A percentile compares a stretch with the other conserved stretches of the same genome.
phyloP scores from a whole-genome alignment of 805 yeast genomes.

The Wickerhamiella australiensis region DNA sequence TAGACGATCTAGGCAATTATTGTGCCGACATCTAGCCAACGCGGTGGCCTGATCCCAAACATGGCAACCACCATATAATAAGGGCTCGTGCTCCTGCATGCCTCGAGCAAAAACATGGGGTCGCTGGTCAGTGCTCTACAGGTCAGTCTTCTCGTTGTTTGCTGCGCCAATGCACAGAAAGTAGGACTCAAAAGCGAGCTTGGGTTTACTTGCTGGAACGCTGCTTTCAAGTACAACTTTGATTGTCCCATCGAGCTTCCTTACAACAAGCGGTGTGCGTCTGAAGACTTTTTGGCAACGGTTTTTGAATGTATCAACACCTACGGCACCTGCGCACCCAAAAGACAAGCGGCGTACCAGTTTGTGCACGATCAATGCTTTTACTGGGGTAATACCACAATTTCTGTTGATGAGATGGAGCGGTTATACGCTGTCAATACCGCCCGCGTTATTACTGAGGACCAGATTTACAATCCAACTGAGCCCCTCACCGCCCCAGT shows the following conservation, averaged over 20 bases:
- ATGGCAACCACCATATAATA: too few species aligned
- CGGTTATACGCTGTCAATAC: conserved; percentile 16
- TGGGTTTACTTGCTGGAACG: conserved; percentile 27
- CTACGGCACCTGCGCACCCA: conserved; percentile 20
- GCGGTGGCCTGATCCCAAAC: background rate
- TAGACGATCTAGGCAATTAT: background rate
- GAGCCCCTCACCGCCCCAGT: background rate
- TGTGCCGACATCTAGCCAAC: background rate
- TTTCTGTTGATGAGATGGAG: conserved; percentile 21
- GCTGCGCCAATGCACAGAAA: conserved; percentile 20
- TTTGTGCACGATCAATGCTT: conserved; percentile 24
- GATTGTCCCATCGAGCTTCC: conserved; percentile 23
- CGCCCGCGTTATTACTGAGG: background rate
- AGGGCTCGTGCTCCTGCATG: background rate
- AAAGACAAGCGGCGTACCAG: conserved; percentile 21
- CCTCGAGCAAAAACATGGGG: too few species aligned
- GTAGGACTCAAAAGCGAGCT: conserved; percentile 26
- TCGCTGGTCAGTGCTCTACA: background rate
- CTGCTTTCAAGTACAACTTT: conserved; percentile 25
- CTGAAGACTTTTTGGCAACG: conserved; percentile 24
- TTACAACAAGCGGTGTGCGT: conserved; percentile 23
- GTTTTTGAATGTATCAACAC: conserved; percentile 24
- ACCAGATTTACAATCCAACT: background rate
- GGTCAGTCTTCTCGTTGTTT: background rate
- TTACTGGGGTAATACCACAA: conserved; percentile 23